Evolutionary conservation across 345 rosid species (phyloP).

Genomic region (Salix viminalis): DNA sequence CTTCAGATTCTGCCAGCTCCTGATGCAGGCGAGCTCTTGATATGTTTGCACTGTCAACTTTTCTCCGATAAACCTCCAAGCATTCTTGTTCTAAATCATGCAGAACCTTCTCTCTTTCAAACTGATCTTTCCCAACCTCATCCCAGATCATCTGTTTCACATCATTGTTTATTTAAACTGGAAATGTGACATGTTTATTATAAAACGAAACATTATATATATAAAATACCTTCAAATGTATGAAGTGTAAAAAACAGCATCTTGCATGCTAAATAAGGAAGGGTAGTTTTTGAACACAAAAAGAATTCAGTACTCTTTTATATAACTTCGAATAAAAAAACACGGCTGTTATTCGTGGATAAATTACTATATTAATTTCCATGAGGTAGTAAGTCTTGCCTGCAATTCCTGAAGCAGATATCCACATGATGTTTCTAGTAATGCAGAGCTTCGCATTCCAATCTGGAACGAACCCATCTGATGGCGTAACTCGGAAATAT

Average conservation of each 20-base stretch:
- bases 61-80: constrained; percentile 82
- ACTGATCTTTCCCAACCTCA: constrained; percentile 86
- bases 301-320: too few species aligned
- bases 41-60: constrained; percentile 91
- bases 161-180: not conserved
- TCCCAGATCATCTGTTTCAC: constrained; percentile 87
- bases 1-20: constrained; percentile 94
- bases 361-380: not conserved
- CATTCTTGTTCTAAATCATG: constrained; percentile 89
- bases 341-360: not conserved
- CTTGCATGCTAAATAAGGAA: too few species aligned
- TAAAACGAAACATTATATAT: too few species aligned
- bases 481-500: not conserved
- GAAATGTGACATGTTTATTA: too few species aligned
- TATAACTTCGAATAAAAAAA: not conserved
- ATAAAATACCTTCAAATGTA: too few species aligned
- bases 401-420: constrained; percentile 84
- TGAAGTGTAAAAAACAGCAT: too few species aligned
- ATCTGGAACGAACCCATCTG: constrained; percentile 67
- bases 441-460: constrained; percentile 56
- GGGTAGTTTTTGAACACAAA: too few species aligned
- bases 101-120: constrained; percentile 74
- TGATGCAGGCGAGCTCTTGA: constrained; percentile 96
- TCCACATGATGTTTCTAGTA: constrained; percentile 73
- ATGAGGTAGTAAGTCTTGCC: constrained; percentile 41